These are phyloP conservation scores for Phlyctochytrium planicorne DNA, from an alignment of 192 early-diverging fungal species.

Conservation along the genomic window DNA sequence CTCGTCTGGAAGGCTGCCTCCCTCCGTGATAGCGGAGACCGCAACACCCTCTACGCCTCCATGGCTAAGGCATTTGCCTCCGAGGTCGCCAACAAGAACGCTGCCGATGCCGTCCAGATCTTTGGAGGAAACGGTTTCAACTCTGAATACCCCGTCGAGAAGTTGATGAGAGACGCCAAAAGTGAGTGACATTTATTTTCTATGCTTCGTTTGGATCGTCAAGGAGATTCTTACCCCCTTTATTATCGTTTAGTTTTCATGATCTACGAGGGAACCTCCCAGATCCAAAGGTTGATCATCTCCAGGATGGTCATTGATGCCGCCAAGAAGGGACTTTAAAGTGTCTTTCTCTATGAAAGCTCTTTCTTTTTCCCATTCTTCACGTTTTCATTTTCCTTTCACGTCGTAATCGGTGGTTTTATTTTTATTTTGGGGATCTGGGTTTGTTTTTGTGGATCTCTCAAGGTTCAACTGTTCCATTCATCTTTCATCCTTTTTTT, in stretches of 20 bases:
- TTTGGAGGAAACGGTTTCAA: slow-evolving; percentile 92
- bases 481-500: no score
- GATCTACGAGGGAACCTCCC: slow-evolving; percentile 96
- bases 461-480: no score
- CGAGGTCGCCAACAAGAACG: slow-evolving; percentile 58
- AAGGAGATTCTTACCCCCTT: background rate
- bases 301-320: slow-evolving; percentile 75
- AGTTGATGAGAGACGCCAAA: slow-evolving; percentile 72
- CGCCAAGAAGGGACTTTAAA: slow-evolving; percentile 39
- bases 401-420: no score
- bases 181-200: background rate
- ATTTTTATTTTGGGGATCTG: no score
- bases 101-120: slow-evolving; percentile 92
- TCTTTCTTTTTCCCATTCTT: no score
- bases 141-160: slow-evolving; percentile 92
- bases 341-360: no score
- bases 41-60: slow-evolving; percentile 92
- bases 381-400: no score
- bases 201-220: background rate
- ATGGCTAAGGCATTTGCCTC: slow-evolving; percentile 79
- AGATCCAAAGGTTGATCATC: slow-evolving; percentile 93
- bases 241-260: slow-evolving; percentile 69
- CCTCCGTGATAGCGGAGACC: slow-evolving; percentile 81
- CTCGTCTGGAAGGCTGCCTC: slow-evolving; percentile 84
- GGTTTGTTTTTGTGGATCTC: no score